Base-by-base conservation (phyloP, 2,329 filamentous ascomycete species). In the Penicillium sp. region DNA sequence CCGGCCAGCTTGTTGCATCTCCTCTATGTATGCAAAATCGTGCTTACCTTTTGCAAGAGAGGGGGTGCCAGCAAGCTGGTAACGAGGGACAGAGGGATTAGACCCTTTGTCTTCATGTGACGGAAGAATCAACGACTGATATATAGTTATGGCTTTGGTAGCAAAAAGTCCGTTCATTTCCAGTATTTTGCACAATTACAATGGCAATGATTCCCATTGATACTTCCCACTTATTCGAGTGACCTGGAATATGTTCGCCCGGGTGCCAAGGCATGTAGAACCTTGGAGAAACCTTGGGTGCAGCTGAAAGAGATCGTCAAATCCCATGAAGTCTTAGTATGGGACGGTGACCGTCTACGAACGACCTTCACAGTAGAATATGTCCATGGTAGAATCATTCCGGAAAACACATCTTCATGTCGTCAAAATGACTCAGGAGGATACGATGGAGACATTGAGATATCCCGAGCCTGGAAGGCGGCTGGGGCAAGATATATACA, bases 111-210 rank as follows among this genome's bases (percentile, higher is more conserved):
- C 52, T 48, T 57, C 45, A 64, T 64, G 58, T 55, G 60, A 62
- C 53, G 47, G 58, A 59, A 61, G 56, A 60, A 55, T 59, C 56
- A 62, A 63, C 57, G 59, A 64, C 60, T 62, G 60, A 64, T 58
- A 65, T 67, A 45, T 59, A 64, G 51, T 62, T 61, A 65, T 66
- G 63, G 58, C 62, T 68, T 65, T 10, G 53, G 61, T 68, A 69
- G 57, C 54, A 59, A 64, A 66, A 65, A 62, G 58, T 62, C 62
- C 58, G 53, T 61, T 62, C 63, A 47, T 61, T 57, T 49, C 42
- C 45, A 57, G 52, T 52, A 52, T 53, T 51, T 51, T 48, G 44
- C 54, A 47, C 28, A 31, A 38, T 39, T 53, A 42, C 15, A 50
- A 49, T 53, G 41, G 36, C 42, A 41, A 46, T 44, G 49, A 44